These are phyloP conservation scores for Nemania sp. DNA, from an alignment of 2,329 filamentous ascomycete genomes.

Conservation along the genomic window DNA sequence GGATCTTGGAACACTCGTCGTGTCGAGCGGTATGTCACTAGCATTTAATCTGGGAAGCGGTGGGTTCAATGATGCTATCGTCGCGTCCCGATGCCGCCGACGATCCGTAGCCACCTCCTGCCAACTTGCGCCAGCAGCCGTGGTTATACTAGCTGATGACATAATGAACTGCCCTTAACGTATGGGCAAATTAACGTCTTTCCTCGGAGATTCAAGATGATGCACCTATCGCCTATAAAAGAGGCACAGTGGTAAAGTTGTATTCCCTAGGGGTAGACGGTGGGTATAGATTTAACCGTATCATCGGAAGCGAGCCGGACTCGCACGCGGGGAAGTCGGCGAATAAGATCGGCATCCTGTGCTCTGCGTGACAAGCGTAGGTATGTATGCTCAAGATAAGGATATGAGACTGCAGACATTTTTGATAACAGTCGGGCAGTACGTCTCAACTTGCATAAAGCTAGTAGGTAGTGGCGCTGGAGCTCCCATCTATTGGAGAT, in stretches of 20 bases:
- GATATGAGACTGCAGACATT: not conserved
- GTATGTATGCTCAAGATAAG: not conserved
- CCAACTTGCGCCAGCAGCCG: conserved; percentile 46
- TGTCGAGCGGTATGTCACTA: conserved; percentile 47
- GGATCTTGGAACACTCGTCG: conserved; percentile 50
- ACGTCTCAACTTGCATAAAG: not conserved
- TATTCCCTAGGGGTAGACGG: too few species aligned
- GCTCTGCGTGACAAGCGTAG: not conserved
- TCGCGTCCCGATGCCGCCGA: conserved; percentile 51
- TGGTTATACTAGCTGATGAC: conserved; percentile 32
- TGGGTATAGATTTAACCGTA: not conserved
- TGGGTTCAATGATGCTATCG: conserved; percentile 48
- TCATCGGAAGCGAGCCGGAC: not conserved
- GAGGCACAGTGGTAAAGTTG: not conserved
- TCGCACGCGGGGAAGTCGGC: conserved; percentile 11
- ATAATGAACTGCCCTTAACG: conserved; percentile 16
- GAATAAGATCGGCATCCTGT: not conserved
- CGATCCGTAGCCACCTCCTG: conserved; percentile 51
- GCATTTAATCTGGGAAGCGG: conserved; percentile 42
- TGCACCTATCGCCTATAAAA: not conserved
- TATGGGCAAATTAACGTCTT: not conserved
- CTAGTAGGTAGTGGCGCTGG: too few species aligned
- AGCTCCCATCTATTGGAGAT: not conserved
- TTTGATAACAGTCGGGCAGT: conserved; percentile 13
- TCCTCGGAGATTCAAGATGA: not conserved